phyloP scores from a whole-genome alignment of 805 yeast species.

The Cyberlindnera amylophila region DNA sequence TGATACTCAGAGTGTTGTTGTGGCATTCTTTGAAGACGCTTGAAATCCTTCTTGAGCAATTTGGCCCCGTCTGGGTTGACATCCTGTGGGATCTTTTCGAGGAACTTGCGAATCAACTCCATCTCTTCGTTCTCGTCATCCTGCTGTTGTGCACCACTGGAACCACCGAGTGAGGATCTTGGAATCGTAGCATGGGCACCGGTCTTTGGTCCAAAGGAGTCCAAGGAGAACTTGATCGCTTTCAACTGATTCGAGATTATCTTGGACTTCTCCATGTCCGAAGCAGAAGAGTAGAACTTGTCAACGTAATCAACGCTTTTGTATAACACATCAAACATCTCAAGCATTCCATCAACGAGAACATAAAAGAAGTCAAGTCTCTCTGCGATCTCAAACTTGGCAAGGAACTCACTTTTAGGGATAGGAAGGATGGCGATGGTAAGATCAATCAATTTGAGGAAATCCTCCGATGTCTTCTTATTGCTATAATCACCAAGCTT shows the following conservation, averaged over 20 bases:
- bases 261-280: conserved; percentile 48
- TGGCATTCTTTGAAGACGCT: conserved; percentile 47
- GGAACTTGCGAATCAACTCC: conserved; percentile 29
- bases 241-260: conserved; percentile 54
- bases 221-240: conserved; percentile 46
- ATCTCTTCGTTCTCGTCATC: conserved; percentile 38
- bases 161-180: conserved; percentile 1
- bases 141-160: conserved; percentile 1
- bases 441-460: conserved; percentile 39
- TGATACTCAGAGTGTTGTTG: conserved; percentile 62
- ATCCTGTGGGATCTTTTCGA: conserved; percentile 24
- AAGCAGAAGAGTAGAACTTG: conserved; percentile 46
- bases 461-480: conserved; percentile 20
- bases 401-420: conserved; percentile 39
- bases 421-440: conserved; percentile 50
- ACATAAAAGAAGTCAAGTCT: conserved; percentile 32
- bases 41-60: conserved; percentile 45
- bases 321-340: conserved; percentile 37
- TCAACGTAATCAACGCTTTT: conserved; percentile 34
- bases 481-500: conserved; percentile 23
- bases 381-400: conserved; percentile 30
- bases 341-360: conserved; percentile 34
- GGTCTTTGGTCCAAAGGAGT: conserved; percentile 36
- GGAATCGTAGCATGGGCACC: conserved; percentile 5
- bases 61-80: conserved; percentile 41